Conservation (phyloP, 208 protist species). For the Wallacemonas rigidus region DNA sequence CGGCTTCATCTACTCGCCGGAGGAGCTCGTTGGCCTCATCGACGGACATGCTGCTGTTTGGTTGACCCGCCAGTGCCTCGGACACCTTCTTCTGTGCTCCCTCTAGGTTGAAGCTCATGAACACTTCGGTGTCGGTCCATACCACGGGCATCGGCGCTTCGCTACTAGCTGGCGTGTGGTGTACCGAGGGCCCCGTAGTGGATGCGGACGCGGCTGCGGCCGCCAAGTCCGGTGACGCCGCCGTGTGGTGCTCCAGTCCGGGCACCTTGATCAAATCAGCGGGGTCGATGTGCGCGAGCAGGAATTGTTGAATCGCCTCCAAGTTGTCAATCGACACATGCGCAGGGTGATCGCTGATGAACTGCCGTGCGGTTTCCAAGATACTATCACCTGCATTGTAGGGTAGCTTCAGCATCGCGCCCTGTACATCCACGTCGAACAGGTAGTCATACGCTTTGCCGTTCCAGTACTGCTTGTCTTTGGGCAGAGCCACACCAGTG, state of each 20-base stretch:
- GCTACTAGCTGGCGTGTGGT: background rate
- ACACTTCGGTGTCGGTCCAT: slow-evolving; percentile 4
- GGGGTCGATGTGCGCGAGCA: slow-evolving; percentile 66
- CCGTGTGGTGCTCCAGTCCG: slow-evolving; percentile 12
- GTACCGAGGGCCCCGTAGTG: slow-evolving; percentile 2
- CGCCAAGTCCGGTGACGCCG: background rate
- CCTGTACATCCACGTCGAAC: slow-evolving; percentile 93
- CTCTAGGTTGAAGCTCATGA: slow-evolving; percentile 14
- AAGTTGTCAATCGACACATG: slow-evolving; percentile 84
- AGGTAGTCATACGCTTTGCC: slow-evolving; percentile 95
- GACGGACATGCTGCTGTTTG: background rate
- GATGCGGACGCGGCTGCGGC: slow-evolving; percentile 2
- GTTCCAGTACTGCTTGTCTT: slow-evolving; percentile 75
- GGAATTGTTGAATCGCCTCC: slow-evolving; percentile 94
- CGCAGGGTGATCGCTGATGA: slow-evolving; percentile 80
- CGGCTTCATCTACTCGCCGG: background rate
- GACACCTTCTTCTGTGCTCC: slow-evolving; percentile 9
- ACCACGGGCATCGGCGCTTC: background rate
- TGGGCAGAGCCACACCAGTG: slow-evolving; percentile 32
- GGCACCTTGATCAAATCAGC: slow-evolving; percentile 42
- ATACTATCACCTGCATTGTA: slow-evolving; percentile 92
- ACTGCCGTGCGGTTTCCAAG: slow-evolving; percentile 86
- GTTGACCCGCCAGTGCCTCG: background rate
- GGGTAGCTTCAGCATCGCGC: slow-evolving; percentile 79
- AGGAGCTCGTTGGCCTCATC: background rate